Evolutionary conservation across 495 filamentous ascomycete genomes (phyloP), one percentile per base, ranked within the genome.

Genomic region (Corynascus novoguineensis): DNA sequence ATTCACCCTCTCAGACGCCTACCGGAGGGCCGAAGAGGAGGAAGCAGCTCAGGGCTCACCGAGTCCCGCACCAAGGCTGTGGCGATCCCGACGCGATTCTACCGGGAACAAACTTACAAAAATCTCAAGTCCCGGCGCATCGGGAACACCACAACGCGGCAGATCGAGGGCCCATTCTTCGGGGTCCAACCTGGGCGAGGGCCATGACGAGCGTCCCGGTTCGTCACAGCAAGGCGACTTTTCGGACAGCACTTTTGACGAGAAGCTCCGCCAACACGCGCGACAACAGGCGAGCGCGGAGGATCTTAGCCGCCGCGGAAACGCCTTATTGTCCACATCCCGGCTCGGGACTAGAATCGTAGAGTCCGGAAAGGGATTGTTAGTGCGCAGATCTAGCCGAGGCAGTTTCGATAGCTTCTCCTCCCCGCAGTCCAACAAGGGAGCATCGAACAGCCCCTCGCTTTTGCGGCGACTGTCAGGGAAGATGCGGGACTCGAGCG

Each of bases 41-140:
- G 68, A 74, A 40, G 66, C 53, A 1, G 71, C 68, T 32, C 69
- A 74, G 47, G 74, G 65, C 5, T 78, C 76, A 14, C 76, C 76
- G 41, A 79, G 76, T 55, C 75, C 75, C 5, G 75, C 75, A 3
- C 75, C 76, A 9, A 68, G 76, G 25, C 42, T 63, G 5, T 72
- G 67, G 57, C 70, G 69, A 14, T 42, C 58, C 6, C 66, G 67
- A 25, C 68, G 67, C 28, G 65, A 65, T 4, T 62, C 64, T 7
- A 55, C 57, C 53, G 64, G 60, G 44, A 57, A 59, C 22, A 42
- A 54, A 22, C 47, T 61, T 12, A 64, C 60, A n/a, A 68, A 50
- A 28, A 15, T 57, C 27, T 37, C 42, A 15, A 55, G 34, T 28
- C 54, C 53, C 14, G 46, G 31, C 12, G 28, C 65, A 25, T 51